Conservation (phyloP, 1,284 basidiomycete species). For the Cryptococcus sp. region DNA sequence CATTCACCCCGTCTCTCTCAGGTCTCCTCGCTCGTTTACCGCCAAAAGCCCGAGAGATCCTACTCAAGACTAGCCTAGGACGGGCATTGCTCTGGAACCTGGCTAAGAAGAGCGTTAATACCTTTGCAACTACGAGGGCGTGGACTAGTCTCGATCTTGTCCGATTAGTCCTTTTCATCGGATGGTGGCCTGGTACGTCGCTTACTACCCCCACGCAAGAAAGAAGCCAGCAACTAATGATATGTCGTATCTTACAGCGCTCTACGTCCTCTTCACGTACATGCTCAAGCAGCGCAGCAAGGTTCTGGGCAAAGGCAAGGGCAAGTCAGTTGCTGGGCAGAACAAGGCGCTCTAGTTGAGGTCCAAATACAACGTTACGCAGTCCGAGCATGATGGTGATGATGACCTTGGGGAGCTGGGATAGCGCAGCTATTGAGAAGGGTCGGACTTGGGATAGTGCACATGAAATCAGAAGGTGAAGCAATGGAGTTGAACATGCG, state of each 20-base stretch:
- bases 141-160: conserved; percentile 56
- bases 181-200: conserved; percentile 85
- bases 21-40: conserved; percentile 21
- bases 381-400: too few relatives aligned
- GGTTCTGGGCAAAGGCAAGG: conserved; percentile 61
- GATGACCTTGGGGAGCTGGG: too few relatives aligned
- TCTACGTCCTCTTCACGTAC: conserved; percentile 85
- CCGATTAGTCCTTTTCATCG: conserved; percentile 67
- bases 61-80: conserved; percentile 32
- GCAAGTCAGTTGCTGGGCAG: conserved; percentile 20
- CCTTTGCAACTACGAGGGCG: background rate
- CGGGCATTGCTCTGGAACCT: conserved; percentile 35
- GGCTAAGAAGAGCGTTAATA: conserved; percentile 27
- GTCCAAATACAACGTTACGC: too few relatives aligned
- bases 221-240: background rate
- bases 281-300: conserved; percentile 84
- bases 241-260: conserved; percentile 54
- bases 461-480: too few relatives aligned
- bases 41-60: conserved; percentile 18
- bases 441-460: too few relatives aligned
- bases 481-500: too few relatives aligned
- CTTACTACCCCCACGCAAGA: background rate
- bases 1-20: conserved; percentile 49
- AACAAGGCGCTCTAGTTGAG: conserved; percentile 22
- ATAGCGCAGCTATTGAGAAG: too few relatives aligned